Percentiles rank a stretch among this genome's conserved stretches.
phyloP scores from a whole-genome alignment of 768 basidiomycete genomes.

The Nidularia pulvinata region DNA sequence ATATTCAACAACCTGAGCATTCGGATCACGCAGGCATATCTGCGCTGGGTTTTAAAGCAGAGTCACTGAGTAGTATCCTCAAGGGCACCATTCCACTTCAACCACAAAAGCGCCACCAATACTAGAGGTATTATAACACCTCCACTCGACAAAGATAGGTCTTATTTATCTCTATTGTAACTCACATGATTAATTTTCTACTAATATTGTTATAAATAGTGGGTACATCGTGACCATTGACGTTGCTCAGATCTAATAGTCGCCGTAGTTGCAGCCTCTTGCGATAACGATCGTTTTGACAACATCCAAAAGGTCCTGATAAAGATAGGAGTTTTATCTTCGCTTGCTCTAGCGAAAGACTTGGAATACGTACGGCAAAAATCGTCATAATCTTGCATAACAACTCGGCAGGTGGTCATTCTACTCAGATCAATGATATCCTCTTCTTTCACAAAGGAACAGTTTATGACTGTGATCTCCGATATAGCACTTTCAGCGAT shows the following conservation, averaged over 20 bases:
- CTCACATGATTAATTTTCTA: no score
- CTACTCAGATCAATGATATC: slow-evolving; percentile 51
- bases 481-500: slow-evolving; percentile 25
- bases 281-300: slow-evolving; percentile 55
- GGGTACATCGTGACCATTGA: no score
- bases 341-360: background rate
- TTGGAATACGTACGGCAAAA: slow-evolving; percentile 48
- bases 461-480: slow-evolving; percentile 54
- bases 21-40: no score
- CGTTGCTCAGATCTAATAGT: background rate
- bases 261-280: slow-evolving; percentile 34
- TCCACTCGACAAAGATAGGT: no score
- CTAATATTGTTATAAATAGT: no score
- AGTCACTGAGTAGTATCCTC: no score
- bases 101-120: no score
- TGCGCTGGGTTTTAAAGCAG: no score
- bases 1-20: no score
- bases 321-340: background rate
- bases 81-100: no score
- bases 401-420: slow-evolving; percentile 44
- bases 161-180: no score
- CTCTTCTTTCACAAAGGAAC: slow-evolving; percentile 52
- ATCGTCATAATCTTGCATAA: slow-evolving; percentile 37
- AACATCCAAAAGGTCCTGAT: slow-evolving; percentile 47
- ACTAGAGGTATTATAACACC: no score